These are phyloP conservation scores for Candida oleophila DNA, from an alignment of 805 yeast genomes.

Conservation along the genomic window DNA sequence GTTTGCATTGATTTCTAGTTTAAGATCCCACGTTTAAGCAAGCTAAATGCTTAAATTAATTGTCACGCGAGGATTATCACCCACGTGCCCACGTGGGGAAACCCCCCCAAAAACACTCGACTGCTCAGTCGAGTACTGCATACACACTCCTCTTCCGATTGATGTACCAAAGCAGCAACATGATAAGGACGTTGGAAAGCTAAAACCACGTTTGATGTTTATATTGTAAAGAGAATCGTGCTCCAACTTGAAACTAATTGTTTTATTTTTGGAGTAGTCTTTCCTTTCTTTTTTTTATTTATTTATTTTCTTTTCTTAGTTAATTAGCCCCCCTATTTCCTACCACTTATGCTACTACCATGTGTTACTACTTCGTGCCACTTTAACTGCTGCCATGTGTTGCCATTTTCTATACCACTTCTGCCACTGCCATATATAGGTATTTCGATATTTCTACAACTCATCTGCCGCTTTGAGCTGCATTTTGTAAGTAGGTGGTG, in stretches of 20 bases:
- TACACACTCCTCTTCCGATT: not conserved
- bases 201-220: not conserved
- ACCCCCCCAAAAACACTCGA: not conserved
- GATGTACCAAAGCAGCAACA: not conserved
- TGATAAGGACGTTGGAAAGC: not conserved
- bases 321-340: no score
- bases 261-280: not conserved
- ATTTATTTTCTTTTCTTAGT: no score
- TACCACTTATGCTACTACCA: no score
- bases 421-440: no score
- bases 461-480: no score
- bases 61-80: conserved; percentile 8
- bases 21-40: conserved; percentile 1
- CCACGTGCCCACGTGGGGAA: conserved; percentile 9
- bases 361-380: no score
- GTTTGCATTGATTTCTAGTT: not conserved
- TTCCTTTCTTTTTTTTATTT: not conserved
- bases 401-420: no score
- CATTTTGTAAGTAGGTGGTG: no score
- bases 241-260: not conserved
- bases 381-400: no score
- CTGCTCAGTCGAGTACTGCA: not conserved
- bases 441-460: no score
- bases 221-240: not conserved
- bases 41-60: not conserved